Base-by-base conservation (phyloP, 2,329 filamentous ascomycete genomes). In the Diaporthe nobilis region DNA sequence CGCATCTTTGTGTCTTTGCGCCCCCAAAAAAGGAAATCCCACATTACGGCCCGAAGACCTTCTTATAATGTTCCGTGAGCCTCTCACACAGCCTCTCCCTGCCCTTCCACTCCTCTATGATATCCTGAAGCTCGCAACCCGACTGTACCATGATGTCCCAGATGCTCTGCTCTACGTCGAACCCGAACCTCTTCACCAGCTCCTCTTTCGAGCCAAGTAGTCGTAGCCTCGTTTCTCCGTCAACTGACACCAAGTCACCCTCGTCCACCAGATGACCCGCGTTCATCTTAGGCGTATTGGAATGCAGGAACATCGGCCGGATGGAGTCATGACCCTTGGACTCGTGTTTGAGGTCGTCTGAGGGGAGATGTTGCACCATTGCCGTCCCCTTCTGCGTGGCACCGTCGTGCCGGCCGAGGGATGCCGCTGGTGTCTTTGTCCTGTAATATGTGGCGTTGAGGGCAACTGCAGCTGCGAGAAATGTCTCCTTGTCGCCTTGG, bases 401-500 rank as follows among this genome's bases (percentile, higher is more conserved):
- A 67, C 82, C 81, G 77, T 83, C 60, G 74, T 78, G 78, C 5
- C 81, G 81, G 15, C 85, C 85, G 1, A 85, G 75, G 39, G 82
- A 79, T 7, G 73, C 77, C n/a, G 82, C 81, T 0, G 77, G 77
- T 37, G 82, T 82, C 72, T 82, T 80, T 70, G 86, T 83, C 78
- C 84, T 80, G 79, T 87, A 87, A 76, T 83, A 86, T 0, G 85
- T 82, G 9, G 81, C 77, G 3, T 81, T 80, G n/a, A 87, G 80
- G 12, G 82, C 85, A n/a, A 85, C 78, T 9, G 87, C 86, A 0
- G 86, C 87, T 68, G 84, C 84, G 13, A 86, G 77, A 74, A 88
- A 88, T 0, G 86, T 89, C 76, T 89, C 87, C 79, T 88, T 88
- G 80, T 88, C 87, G 34, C 87, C 87, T 75, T 86, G 81, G 34